Evolutionary conservation across 1,284 basidiomycete genomes (phyloP).

Genomic region (Marasmius sp.): DNA sequence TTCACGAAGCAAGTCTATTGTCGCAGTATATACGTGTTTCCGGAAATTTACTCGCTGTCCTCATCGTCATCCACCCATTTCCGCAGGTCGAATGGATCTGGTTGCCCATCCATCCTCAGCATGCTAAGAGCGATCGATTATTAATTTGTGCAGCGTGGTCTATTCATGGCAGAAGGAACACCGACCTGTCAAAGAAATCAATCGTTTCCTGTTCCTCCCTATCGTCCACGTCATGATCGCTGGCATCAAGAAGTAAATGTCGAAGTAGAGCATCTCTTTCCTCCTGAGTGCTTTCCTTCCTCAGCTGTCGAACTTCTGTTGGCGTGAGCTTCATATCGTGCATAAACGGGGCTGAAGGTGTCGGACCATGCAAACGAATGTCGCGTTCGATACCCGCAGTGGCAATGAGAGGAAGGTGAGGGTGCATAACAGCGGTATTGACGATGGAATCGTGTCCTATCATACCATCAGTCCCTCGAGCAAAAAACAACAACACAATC

Average conservation of each 20-base stretch:
- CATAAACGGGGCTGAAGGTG: conserved; percentile 48
- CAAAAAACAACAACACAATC: not conserved
- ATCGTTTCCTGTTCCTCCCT: conserved; percentile 37
- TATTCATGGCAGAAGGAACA: not conserved
- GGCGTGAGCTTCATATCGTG: conserved; percentile 42
- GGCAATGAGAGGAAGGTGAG: conserved; percentile 60
- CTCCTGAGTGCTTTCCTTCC: conserved; percentile 27
- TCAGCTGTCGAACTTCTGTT: conserved; percentile 44
- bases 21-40: too few species aligned
- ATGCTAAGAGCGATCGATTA: conserved; percentile 32
- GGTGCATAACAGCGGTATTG: conserved; percentile 72
- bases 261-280: conserved; percentile 31
- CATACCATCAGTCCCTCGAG: not conserved
- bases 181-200: conserved; percentile 34
- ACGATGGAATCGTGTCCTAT: conserved; percentile 74
- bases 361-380: conserved; percentile 68
- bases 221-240: conserved; percentile 37
- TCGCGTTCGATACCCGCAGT: conserved; percentile 73
- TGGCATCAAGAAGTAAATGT: conserved; percentile 23
- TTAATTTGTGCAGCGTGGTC: not conserved
- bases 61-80: conserved; percentile 21
- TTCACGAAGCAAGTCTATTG: too few species aligned
- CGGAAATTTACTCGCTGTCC: not conserved
- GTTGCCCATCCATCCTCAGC: conserved; percentile 45
- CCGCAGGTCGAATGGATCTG: conserved; percentile 47